Percentiles rank a stretch among this genome's conserved stretches.
Evolutionary conservation across 2,329 filamentous ascomycete species (phyloP).

Genomic region (Biscogniauxia marginata): DNA sequence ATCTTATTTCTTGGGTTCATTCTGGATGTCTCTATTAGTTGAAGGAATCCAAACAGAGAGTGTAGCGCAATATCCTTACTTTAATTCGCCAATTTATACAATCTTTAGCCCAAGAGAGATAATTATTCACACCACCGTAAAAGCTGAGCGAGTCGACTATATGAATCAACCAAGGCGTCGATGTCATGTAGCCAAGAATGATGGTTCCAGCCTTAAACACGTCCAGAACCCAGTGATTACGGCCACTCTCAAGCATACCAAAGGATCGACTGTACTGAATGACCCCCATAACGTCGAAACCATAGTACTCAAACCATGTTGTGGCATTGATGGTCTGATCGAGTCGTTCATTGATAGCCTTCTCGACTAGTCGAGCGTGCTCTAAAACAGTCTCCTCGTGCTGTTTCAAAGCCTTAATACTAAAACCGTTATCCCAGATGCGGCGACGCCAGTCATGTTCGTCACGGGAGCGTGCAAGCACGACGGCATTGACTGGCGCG

Average conservation of each 20-base stretch:
- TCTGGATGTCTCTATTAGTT: background rate
- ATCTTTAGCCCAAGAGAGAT: background rate
- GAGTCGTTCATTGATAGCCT: conserved; percentile 3
- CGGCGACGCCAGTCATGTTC: conserved; percentile 11
- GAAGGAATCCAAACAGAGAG: background rate
- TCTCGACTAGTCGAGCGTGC: conserved; percentile 11
- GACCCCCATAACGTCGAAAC: conserved; percentile 22
- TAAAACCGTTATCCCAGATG: conserved; percentile 14
- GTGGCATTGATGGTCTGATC: conserved; percentile 11
- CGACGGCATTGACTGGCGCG: conserved; percentile 9
- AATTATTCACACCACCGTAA: background rate
- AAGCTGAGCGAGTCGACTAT: background rate
- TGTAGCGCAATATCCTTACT: background rate
- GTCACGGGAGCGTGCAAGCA: conserved; percentile 9
- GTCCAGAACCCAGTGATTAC: conserved; percentile 9
- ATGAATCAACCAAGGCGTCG: background rate
- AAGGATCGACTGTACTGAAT: conserved; percentile 20
- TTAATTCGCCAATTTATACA: background rate
- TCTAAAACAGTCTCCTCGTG: conserved; percentile 14
- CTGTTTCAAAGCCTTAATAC: conserved; percentile 2
- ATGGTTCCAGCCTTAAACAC: conserved; percentile 8
- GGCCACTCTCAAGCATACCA: conserved; percentile 10
- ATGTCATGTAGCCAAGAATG: background rate
- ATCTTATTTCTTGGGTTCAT: background rate
- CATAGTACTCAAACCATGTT: conserved; percentile 14